Evolutionary conservation across 169 alveolate genomes (phyloP).

Genomic region (Plasmodium inui): DNA sequence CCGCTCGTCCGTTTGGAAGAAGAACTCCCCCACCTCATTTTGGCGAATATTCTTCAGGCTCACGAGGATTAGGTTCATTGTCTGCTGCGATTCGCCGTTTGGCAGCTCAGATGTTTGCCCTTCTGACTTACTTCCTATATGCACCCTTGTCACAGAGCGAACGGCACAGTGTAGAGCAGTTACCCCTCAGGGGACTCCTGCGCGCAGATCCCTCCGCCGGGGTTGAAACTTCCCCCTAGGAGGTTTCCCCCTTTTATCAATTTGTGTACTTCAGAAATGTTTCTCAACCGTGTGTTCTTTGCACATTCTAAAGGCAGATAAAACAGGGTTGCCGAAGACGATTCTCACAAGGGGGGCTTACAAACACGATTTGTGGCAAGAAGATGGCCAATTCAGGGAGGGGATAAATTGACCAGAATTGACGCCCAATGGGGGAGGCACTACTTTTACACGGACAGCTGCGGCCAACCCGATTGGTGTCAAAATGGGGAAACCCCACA

Average conservation of each 20-base stretch:
- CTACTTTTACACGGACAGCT: not conserved
- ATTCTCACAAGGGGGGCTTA: not conserved
- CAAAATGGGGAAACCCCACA: not conserved
- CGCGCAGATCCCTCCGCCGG: not conserved
- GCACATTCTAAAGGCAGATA: not conserved
- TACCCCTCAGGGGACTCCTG: not conserved
- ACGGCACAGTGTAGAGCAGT: not conserved
- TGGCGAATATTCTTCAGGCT: slow-evolving; percentile 30
- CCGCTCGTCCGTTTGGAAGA: slow-evolving; percentile 51
- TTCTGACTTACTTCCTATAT: too few relatives aligned
- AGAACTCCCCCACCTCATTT: slow-evolving; percentile 10
- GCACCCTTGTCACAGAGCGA: not conserved
- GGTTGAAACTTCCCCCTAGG: not conserved
- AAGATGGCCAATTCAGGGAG: not conserved
- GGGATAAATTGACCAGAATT: not conserved
- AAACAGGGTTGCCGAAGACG: not conserved
- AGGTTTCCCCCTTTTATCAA: not conserved
- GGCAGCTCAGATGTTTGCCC: not conserved
- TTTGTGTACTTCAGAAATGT: too few relatives aligned
- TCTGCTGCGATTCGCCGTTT: not conserved
- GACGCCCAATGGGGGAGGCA: not conserved
- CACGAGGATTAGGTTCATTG: slow-evolving; percentile 59
- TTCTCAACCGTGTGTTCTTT: not conserved
- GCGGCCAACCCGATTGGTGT: not conserved
- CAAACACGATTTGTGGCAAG: not conserved